Percentiles rank a stretch among this genome's conserved stretches.
These are phyloP conservation scores for Trametes punicea DNA, from an alignment of 768 basidiomycete genomes.

Conservation along the genomic window DNA sequence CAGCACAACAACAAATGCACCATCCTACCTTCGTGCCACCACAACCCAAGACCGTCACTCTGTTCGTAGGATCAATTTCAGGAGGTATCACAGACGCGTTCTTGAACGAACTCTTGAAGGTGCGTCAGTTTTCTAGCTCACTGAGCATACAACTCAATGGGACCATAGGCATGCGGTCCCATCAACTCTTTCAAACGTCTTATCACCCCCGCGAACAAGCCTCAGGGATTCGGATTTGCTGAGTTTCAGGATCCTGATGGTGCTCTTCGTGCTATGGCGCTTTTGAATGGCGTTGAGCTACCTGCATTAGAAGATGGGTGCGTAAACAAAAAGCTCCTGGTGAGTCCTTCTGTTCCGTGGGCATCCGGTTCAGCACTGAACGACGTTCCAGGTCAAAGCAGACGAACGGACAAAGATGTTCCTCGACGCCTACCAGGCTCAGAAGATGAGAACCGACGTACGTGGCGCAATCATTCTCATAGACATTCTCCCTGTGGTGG, in stretches of 20 bases:
- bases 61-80: slow-evolving; percentile 95
- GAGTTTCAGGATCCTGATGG: slow-evolving; percentile 93
- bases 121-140: slow-evolving; percentile 38
- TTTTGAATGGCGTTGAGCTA: slow-evolving; percentile 61
- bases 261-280: slow-evolving; percentile 70
- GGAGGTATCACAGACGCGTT: slow-evolving; percentile 86
- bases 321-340: slow-evolving; percentile 62
- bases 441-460: slow-evolving; percentile 81
- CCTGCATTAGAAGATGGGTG: slow-evolving; percentile 60
- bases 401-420: slow-evolving; percentile 93
- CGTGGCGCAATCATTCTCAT: slow-evolving; percentile 28
- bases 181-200: slow-evolving; percentile 90
- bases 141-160: not conserved
- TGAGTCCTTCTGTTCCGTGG: slow-evolving; percentile 40
- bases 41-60: slow-evolving; percentile 68
- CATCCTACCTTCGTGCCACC: slow-evolving; percentile 60
- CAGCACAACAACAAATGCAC: slow-evolving; percentile 71
- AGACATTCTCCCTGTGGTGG: not conserved
- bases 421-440: slow-evolving; percentile 79
- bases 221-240: slow-evolving; percentile 96
- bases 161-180: slow-evolving; percentile 77
- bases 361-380: slow-evolving; percentile 30
- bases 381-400: slow-evolving; percentile 71
- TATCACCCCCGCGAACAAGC: slow-evolving; percentile 88
- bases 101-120: slow-evolving; percentile 72